Evolutionary conservation across 2,329 filamentous ascomycete species (phyloP).

Genomic region (Phyllachora maydis): DNA sequence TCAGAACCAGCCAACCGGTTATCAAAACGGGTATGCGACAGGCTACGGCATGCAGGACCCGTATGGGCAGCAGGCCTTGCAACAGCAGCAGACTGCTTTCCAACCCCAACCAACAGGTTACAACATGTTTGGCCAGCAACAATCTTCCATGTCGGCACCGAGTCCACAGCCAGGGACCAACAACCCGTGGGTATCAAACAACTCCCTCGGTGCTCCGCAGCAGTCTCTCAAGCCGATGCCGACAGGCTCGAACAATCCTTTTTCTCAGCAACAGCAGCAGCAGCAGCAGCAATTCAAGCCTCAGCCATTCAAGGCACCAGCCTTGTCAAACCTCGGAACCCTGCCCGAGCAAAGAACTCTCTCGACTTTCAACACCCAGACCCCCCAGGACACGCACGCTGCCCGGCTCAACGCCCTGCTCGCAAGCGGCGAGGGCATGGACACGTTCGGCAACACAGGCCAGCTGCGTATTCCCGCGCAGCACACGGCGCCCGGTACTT

Average conservation of each 20-base stretch:
- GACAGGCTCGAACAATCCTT: conserved; percentile 96
- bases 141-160: conserved; percentile 26
- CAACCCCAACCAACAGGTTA: conserved; percentile 13
- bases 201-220: no score
- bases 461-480: conserved; percentile 89
- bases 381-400: conserved; percentile 28
- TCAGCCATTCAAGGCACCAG: conserved; percentile 31
- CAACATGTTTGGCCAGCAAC: conserved; percentile 14
- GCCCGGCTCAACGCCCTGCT: conserved; percentile 74
- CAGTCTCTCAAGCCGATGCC: conserved; percentile 58
- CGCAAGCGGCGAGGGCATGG: conserved; percentile 73
- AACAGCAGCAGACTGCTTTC: no score
- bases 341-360: conserved; percentile 74
- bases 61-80: conserved; percentile 38
- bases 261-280: conserved; percentile 34
- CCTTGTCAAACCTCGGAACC: conserved; percentile 51
- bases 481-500: conserved; percentile 88
- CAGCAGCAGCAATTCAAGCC: conserved; percentile 17
- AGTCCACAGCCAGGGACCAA: conserved; percentile 63
- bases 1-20: conserved; percentile 19
- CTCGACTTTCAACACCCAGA: conserved; percentile 31
- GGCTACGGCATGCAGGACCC: conserved; percentile 56
- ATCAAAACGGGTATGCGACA: conserved; percentile 43
- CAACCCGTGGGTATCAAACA: conserved; percentile 71
- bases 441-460: conserved; percentile 95